These are phyloP conservation scores for Dendrobium chrysotoxum DNA, from an alignment of 106 monocot genomes.

Conservation along the genomic window DNA sequence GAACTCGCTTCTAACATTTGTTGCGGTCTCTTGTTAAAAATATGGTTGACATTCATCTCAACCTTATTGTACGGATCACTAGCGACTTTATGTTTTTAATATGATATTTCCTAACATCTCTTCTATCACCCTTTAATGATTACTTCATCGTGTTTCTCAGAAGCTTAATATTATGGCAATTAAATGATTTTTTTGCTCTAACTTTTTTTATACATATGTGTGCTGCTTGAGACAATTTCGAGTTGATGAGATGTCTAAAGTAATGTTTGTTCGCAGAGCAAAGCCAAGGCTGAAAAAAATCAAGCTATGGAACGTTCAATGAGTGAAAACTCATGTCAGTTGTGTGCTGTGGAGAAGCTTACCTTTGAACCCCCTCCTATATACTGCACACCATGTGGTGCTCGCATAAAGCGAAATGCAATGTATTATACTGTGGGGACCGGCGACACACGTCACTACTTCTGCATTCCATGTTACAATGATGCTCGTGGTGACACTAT, in stretches of 20 bases:
- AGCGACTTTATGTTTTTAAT: not conserved
- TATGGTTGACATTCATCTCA: not conserved
- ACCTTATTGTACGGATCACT: not conserved
- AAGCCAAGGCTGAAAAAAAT: conserved; percentile 96
- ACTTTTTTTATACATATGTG: not conserved
- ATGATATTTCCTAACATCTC: not conserved
- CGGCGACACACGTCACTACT: conserved; percentile 74
- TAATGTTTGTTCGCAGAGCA: conserved; percentile 50
- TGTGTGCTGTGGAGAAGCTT: conserved; percentile 93
- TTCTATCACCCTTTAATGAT: not conserved
- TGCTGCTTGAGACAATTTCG: not conserved
- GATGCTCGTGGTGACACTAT: conserved; percentile 85
- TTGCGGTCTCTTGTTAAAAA: not conserved
- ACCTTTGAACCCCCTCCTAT: conserved; percentile 97
- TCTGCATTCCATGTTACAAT: conserved; percentile 87
- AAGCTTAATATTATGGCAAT: not conserved
- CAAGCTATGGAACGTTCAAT: conserved; percentile 84
- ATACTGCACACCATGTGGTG: conserved; percentile 97
- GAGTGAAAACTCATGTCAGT: conserved; percentile 95
- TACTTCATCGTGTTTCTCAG: conserved; percentile 1
- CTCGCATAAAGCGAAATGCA: conserved; percentile 94
- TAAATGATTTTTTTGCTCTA: not conserved
- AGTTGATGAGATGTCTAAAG: not conserved
- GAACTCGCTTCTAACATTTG: not conserved
- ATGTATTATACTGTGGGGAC: conserved; percentile 75